Evolutionary conservation across 257 asterid genomes (phyloP).

Genomic region (Euphrasia confusa): DNA sequence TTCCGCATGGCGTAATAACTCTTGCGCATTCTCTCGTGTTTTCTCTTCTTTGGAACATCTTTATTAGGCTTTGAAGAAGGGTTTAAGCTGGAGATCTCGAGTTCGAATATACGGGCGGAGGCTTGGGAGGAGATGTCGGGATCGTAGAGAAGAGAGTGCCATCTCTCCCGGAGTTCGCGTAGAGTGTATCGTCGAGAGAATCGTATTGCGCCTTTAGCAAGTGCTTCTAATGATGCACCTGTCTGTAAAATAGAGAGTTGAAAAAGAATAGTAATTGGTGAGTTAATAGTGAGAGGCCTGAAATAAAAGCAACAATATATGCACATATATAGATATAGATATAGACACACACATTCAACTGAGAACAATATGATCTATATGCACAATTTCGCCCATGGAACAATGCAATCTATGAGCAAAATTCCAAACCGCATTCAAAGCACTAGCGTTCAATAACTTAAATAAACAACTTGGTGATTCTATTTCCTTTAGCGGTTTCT

Average conservation of each 20-base stretch:
- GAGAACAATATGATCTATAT: too few relatives aligned
- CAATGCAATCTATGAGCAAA: neutral
- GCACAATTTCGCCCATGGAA: too few relatives aligned
- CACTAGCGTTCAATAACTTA: slow-evolving; percentile 1
- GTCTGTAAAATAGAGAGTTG: slow-evolving; percentile 30
- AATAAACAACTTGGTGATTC: neutral
- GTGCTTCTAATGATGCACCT: slow-evolving; percentile 92
- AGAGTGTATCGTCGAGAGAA: slow-evolving; percentile 78
- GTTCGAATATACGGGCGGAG: slow-evolving; percentile 64
- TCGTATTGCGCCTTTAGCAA: slow-evolving; percentile 85
- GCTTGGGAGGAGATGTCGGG: slow-evolving; percentile 66
- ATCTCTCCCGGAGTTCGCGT: slow-evolving; percentile 65
- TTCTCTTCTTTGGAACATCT: slow-evolving; percentile 58
- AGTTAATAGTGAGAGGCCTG: neutral
- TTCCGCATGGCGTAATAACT: slow-evolving; percentile 77
- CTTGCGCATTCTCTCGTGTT: slow-evolving; percentile 55
- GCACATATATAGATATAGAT: too few relatives aligned
- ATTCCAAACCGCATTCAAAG: slow-evolving; percentile 4
- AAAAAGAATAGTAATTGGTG: slow-evolving; percentile 6
- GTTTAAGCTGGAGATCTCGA: slow-evolving; percentile 69
- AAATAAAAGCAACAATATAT: too few relatives aligned
- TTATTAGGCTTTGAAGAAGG: slow-evolving; percentile 47
- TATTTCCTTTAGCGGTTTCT: slow-evolving; percentile 2
- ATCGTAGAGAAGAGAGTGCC: slow-evolving; percentile 87
- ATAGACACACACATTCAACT: too few relatives aligned